A percentile compares a stretch with the other conserved stretches of the same genome.
Conservation (phyloP, 371 early-diverging fungal genomes). For the Batkoa obscura region DNA sequence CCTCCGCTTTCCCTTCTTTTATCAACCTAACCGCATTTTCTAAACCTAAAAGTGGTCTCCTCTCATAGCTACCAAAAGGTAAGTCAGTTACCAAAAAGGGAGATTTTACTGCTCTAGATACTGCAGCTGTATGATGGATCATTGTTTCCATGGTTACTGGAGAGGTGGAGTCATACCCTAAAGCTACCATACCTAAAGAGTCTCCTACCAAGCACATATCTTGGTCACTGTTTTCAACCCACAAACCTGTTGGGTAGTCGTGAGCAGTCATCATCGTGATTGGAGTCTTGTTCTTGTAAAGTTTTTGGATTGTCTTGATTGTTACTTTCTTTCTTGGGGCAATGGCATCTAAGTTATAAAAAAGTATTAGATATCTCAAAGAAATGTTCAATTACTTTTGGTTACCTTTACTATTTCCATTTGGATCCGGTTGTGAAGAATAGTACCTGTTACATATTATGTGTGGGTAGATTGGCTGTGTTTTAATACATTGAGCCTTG, state of each 20-base stretch:
- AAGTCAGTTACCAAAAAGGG: conserved; percentile 73
- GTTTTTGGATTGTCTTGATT: conserved; percentile 45
- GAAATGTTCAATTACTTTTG: too few relatives aligned
- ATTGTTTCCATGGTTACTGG: conserved; percentile 81
- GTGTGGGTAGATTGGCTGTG: too few relatives aligned
- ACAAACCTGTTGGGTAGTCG: conserved; percentile 79
- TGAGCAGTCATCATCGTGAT: conserved; percentile 72
- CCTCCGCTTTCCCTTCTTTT: conserved; percentile 76
- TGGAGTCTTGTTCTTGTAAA: conserved; percentile 47
- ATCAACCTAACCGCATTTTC: conserved; percentile 54
- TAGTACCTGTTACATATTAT: too few relatives aligned
- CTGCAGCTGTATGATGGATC: conserved; percentile 86
- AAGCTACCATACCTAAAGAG: conserved; percentile 85
- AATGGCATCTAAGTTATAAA: neutral
- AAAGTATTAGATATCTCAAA: neutral
- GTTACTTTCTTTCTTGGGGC: conserved; percentile 46
- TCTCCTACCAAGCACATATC: conserved; percentile 89
- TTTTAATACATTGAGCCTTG: too few relatives aligned
- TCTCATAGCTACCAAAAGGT: conserved; percentile 85
- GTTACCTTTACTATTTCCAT: neutral
- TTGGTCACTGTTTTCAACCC: conserved; percentile 60
- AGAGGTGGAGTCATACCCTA: conserved; percentile 74
- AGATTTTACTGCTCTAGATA: conserved; percentile 50
- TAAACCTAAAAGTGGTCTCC: conserved; percentile 48
- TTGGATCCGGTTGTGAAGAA: neutral